phyloP scores from a whole-genome alignment of 495 filamentous ascomycete species.

The Lentithecium fluviatile region DNA sequence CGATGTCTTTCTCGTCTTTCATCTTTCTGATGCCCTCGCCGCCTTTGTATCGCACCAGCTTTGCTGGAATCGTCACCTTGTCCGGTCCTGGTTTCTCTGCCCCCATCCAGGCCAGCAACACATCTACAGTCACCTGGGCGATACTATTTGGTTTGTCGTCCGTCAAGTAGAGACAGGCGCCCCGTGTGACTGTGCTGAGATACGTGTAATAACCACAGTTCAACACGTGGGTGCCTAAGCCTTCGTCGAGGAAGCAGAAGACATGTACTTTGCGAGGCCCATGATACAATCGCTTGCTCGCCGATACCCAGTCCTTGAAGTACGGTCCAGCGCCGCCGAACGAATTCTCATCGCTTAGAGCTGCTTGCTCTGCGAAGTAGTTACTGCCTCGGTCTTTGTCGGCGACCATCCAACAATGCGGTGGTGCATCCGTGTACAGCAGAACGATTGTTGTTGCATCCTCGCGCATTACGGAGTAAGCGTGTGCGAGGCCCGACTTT shows the following conservation, averaged over 20 bases:
- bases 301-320: constrained; percentile 49
- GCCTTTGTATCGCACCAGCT: constrained; percentile 2
- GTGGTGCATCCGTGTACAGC: constrained; percentile 52
- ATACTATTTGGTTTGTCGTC: constrained; percentile 36
- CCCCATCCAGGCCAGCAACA: constrained; percentile 52
- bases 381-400: background rate
- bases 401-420: constrained; percentile 37
- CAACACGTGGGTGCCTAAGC: constrained; percentile 14
- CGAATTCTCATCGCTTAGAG: constrained; percentile 19
- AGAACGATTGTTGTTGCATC: constrained; percentile 50
- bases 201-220: constrained; percentile 42
- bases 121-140: constrained; percentile 45
- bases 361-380: constrained; percentile 29
- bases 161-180: constrained; percentile 41
- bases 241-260: constrained; percentile 39
- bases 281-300: constrained; percentile 29
- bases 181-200: constrained; percentile 42
- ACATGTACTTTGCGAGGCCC: constrained; percentile 45
- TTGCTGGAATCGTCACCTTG: constrained; percentile 20
- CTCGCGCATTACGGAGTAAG: constrained; percentile 47
- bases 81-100: constrained; percentile 40
- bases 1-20: constrained; percentile 12
- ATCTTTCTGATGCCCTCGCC: constrained; percentile 9
- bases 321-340: constrained; percentile 40
- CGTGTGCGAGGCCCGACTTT: constrained; percentile 49